Base-by-base conservation (phyloP, 2,329 filamentous ascomycete genomes). In the Escovopsis sp. region DNA sequence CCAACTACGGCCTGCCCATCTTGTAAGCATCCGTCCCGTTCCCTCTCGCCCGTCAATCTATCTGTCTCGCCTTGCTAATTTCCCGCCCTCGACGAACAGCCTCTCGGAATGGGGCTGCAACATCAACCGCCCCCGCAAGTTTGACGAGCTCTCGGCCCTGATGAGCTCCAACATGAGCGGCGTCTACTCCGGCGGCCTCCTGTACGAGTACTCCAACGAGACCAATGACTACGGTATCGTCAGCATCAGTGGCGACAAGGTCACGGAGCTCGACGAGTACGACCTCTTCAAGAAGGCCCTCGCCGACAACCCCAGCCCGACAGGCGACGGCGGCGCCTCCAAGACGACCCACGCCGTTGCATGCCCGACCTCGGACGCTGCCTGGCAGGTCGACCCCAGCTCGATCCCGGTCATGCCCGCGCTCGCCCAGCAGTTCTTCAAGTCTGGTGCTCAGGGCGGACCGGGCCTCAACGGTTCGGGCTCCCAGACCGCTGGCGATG, bases 81-180 rank as follows among this genome's bases (percentile, higher is more conserved):
- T 15, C 25, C 40, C 34, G 20, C 8, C 20, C 8, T 16, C n/a
- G 37, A 6, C n/a, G n/a, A n/a, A 16, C 27, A 67, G 66, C 76
- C 73, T 98, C 41, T 95, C 88, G 39, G 91, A 96, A 63, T 96
- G 83, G 58, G 91, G 91, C 47, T 98, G 91, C 69, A 86, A 59
- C 64, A 81, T 74, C 57, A 87, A 84, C 70, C 75, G 68, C 45
- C 59, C 60, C 37, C 88, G 89, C 53, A 68, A 81, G 55, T 98
- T 94, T 56, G 70, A 77, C 45, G 89, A 95, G 66, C 65, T 95
- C 40, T 62, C 63, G 38, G 71, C 88, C 37, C 71, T 98, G 44
- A 96, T 95, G 80, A 75, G 68, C 63, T 64, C 62, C 15, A 60
- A 94, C 45, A 96, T 96, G 89, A 87, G 81, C 7, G 52, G 62